A percentile compares a stretch with the other conserved stretches of the same genome.
Evolutionary conservation across 192 early-diverging fungal species (phyloP).

Genomic region (Haplosporangium gracile): DNA sequence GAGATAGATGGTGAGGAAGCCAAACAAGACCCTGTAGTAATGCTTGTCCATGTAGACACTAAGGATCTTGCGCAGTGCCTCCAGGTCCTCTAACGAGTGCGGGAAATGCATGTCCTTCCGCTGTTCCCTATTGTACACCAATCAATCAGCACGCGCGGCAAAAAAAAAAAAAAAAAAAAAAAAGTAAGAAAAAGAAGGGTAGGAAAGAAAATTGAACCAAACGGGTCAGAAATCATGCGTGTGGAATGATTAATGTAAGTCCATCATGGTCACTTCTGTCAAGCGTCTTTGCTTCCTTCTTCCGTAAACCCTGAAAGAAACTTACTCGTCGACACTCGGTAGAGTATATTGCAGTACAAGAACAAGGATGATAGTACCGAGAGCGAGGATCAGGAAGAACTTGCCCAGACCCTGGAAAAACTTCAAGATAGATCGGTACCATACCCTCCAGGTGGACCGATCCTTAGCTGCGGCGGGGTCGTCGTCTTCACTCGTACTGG

Average conservation of each 20-base stretch:
- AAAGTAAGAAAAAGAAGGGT: background rate
- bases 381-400: conserved; percentile 49
- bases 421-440: conserved; percentile 33
- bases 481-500: conserved; percentile 14
- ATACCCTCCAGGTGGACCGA: conserved; percentile 16
- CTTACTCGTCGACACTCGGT: conserved; percentile 54
- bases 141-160: too few species aligned
- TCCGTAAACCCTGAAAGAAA: background rate
- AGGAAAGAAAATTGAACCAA: background rate
- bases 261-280: background rate
- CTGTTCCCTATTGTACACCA: conserved; percentile 51
- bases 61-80: conserved; percentile 60
- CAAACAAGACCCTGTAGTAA: conserved; percentile 63
- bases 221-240: background rate
- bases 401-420: conserved; percentile 54
- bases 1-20: conserved; percentile 62
- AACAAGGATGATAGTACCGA: conserved; percentile 40
- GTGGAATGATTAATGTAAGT: background rate
- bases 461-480: conserved; percentile 14
- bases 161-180: background rate
- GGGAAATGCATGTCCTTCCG: conserved; percentile 63
- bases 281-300: background rate
- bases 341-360: conserved; percentile 49
- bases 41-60: conserved; percentile 64
- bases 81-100: conserved; percentile 63